Conservation (phyloP, 371 early-diverging fungal species). For the Circinella minor region DNA sequence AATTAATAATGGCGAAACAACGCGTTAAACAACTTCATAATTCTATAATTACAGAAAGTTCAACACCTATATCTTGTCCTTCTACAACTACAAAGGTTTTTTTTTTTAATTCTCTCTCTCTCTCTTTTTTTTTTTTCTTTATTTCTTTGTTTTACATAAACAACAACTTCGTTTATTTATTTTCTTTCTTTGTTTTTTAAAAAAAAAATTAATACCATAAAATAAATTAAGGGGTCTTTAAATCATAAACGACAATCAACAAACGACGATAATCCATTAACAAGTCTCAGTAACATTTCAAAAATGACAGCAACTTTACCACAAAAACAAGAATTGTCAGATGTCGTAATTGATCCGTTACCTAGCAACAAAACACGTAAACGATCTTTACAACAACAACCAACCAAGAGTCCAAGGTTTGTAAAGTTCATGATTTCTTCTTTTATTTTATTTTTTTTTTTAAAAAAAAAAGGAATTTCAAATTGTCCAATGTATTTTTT, state of each 20-base stretch:
- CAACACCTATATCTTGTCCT: neutral
- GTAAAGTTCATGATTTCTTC: neutral
- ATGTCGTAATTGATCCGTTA: neutral
- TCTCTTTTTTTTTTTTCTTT: too few species aligned
- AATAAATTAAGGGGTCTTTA: too few species aligned
- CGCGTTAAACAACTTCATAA: neutral
- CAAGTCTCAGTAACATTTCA: neutral
- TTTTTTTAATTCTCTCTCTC: neutral
- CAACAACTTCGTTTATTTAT: too few species aligned
- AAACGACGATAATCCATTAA: neutral
- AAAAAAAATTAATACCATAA: too few species aligned
- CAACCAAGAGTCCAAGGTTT: neutral
- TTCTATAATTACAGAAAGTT: neutral
- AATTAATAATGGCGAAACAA: neutral
- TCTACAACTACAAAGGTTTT: neutral
- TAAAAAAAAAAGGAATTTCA: neutral
- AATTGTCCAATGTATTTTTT: neutral
- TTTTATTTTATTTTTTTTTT: neutral
- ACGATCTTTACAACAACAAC: neutral
- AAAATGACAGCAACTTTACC: neutral
- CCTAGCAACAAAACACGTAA: constrained; percentile 1
- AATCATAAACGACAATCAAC: neutral
- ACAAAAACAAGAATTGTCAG: neutral
- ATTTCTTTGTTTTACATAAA: too few species aligned
- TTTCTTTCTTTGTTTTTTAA: too few species aligned